Percentiles rank a stretch among this genome's conserved stretches.
Conservation (phyloP, 352 stramenopile genomes). For the Thalassiosira livingstoniorum region DNA sequence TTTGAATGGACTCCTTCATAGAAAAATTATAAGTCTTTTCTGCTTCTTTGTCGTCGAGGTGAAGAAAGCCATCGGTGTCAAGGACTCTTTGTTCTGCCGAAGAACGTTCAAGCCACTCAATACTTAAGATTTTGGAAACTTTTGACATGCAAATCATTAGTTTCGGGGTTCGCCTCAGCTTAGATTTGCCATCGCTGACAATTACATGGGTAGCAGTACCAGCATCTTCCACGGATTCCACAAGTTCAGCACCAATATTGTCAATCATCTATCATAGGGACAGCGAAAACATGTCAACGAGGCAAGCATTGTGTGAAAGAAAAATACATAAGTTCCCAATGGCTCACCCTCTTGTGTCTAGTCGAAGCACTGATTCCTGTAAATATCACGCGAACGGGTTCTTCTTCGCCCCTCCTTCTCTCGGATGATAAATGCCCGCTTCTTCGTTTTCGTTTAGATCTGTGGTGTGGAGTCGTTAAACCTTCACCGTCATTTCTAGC, state of each 20-base stretch:
- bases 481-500: neutral
- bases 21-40: constrained; percentile 71
- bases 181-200: constrained; percentile 58
- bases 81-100: constrained; percentile 43
- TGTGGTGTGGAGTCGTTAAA: constrained; percentile 15
- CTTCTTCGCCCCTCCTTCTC: constrained; percentile 10
- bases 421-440: constrained; percentile 1
- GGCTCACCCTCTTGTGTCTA: constrained; percentile 35
- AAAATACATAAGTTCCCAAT: neutral
- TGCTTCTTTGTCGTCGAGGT: constrained; percentile 57
- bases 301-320: neutral
- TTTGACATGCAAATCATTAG: constrained; percentile 73
- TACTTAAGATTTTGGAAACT: constrained; percentile 62
- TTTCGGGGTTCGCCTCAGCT: constrained; percentile 70
- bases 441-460: constrained; percentile 21
- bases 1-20: constrained; percentile 63
- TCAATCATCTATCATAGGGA: constrained; percentile 47
- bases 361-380: constrained; percentile 45
- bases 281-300: neutral
- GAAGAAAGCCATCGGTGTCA: constrained; percentile 37
- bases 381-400: constrained; percentile 55
- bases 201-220: constrained; percentile 67
- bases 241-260: constrained; percentile 53
- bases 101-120: constrained; percentile 66
- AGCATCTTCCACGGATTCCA: constrained; percentile 62